Evolutionary conservation across 768 basidiomycete genomes (phyloP).

Genomic region (Mycena vulgaris): DNA sequence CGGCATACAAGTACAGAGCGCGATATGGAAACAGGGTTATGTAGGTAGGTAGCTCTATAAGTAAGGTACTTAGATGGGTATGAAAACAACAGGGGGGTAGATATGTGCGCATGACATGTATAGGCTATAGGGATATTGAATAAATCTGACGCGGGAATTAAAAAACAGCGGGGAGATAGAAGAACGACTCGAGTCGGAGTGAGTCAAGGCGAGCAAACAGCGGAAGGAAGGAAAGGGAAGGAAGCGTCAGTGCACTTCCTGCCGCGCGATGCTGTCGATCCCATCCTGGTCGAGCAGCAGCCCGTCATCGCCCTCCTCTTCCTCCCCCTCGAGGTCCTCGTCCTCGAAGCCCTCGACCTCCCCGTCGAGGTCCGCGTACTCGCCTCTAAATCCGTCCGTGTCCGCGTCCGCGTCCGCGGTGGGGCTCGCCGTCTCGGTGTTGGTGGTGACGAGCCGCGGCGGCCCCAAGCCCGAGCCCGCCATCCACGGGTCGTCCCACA

Average conservation of each 20-base stretch:
- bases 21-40: constrained; percentile 9
- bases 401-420: background rate
- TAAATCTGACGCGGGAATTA: background rate
- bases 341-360: constrained; percentile 37
- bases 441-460: constrained; percentile 21
- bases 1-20: constrained; percentile 22
- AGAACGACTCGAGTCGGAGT: background rate
- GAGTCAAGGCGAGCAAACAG: background rate
- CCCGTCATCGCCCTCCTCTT: constrained; percentile 40
- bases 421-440: constrained; percentile 34
- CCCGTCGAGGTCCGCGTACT: constrained; percentile 29
- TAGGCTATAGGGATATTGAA: constrained; percentile 28
- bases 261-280: constrained; percentile 39
- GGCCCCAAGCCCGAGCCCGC: background rate
- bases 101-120: constrained; percentile 14
- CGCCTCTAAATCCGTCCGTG: constrained; percentile 15
- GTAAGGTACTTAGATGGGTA: background rate
- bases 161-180: background rate
- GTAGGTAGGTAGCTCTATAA: background rate
- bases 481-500: constrained; percentile 76
- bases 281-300: constrained; percentile 39
- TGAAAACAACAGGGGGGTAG: constrained; percentile 3
- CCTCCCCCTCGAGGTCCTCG: constrained; percentile 38
- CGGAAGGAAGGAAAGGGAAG: constrained; percentile 2
- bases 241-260: constrained; percentile 36